Evolutionary conservation across 352 stramenopile genomes (phyloP), one percentile per base, ranked within the genome.

Genomic region (Globisporangium rhizosaccharum): DNA sequence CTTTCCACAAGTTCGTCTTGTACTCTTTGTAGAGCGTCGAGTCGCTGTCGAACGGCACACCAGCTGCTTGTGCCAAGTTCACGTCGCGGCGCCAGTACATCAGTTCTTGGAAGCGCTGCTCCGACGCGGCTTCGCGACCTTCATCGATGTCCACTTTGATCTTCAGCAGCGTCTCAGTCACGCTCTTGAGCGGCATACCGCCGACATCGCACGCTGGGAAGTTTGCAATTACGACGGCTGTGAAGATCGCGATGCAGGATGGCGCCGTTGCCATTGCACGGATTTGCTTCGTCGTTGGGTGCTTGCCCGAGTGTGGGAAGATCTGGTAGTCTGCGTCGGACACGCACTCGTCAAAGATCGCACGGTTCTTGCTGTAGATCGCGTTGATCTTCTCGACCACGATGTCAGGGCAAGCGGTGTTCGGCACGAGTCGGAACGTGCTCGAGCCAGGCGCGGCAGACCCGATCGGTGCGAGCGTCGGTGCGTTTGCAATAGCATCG

Each of bases 361-460:
- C 70, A 11, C 69, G 72, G 67, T 79, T 84, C 63, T 82, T 79
- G 25, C 65, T 61, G 64, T 88, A 88, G 53, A 88, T 73, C 25
- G 58, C 65, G 62, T 79, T 72, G 30, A 82, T 62, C 17, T 69
- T 75, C 46, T 84, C 62, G 26, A 78, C 70, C 3, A 82, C 70
- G 1, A 55, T 42, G 23, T 79, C 33, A 37, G 61, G 71, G 57
- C 77, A 87, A 20, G 71, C 56, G n/a, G 56, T 47, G 49, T 73
- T 81, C 42, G 61, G 49, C 15, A 84, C 72, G 33, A 62, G 61
- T 41, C 71, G 65, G 53, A 87, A 87, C 6, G 70, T 79, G 11
- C 59, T 71, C 5, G 77, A 85, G 57, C 71, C 73, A 7, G 67
- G 60, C n/a, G 62, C 50, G 14, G 77, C 72, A 2, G 74, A 70